Percentiles rank a stretch among this genome's conserved stretches.
These are phyloP conservation scores for Glycine soja DNA, from an alignment of 306 rosid genomes.

Conservation along the genomic window DNA sequence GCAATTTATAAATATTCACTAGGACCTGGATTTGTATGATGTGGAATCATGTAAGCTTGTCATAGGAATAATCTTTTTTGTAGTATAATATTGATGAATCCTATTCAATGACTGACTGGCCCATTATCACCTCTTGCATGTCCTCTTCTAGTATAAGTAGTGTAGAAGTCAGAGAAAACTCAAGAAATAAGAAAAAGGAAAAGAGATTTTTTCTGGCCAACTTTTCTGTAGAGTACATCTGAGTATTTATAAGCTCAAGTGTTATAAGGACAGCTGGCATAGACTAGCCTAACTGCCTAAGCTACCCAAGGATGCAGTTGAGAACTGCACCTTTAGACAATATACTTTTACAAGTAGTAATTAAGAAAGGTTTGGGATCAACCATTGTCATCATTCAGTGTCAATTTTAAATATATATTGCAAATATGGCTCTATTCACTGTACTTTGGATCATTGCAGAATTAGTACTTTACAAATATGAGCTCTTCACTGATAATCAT, in stretches of 20 bases:
- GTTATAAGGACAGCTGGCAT: too few species aligned
- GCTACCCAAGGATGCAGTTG: too few species aligned
- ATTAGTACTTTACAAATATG: neutral
- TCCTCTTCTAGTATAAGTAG: slow-evolving; percentile 23
- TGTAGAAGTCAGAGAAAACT: too few species aligned
- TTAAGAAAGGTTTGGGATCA: slow-evolving; percentile 1
- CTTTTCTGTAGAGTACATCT: too few species aligned
- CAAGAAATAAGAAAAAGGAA: too few species aligned
- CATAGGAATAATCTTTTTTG: neutral
- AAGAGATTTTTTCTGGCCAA: too few species aligned
- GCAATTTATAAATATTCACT: slow-evolving; percentile 21
- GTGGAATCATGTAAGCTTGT: neutral
- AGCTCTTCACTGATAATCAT: too few species aligned
- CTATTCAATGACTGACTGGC: slow-evolving; percentile 6
- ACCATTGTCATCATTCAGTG: neutral
- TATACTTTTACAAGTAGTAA: neutral
- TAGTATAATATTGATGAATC: neutral
- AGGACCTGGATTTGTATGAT: slow-evolving; percentile 23
- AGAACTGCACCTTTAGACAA: too few species aligned
- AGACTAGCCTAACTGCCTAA: too few species aligned
- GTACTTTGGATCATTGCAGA: neutral
- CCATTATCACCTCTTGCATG: slow-evolving; percentile 26
- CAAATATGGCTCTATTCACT: slow-evolving; percentile 4
- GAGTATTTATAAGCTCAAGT: too few species aligned
- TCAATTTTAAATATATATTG: neutral